Conservation (phyloP, 169 alveolate species). For the Plasmodium knowlesi region DNA sequence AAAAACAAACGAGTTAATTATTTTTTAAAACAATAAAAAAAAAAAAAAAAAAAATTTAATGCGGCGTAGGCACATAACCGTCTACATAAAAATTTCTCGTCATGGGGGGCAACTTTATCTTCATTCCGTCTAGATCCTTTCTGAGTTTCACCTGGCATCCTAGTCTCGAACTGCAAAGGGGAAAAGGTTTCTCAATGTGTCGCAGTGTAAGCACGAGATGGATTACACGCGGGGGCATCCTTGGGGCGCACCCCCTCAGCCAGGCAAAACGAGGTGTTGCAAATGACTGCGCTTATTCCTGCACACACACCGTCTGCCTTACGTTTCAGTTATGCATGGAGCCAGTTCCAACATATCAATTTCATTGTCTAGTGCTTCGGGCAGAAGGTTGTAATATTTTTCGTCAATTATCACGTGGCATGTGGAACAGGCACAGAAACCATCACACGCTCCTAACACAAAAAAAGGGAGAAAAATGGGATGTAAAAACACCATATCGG, state of each 20-base stretch:
- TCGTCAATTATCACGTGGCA: conserved; percentile 96
- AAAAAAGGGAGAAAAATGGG: neutral
- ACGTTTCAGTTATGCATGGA: conserved; percentile 95
- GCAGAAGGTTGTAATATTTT: conserved; percentile 89
- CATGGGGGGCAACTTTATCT: conserved; percentile 90
- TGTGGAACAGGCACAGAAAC: conserved; percentile 96
- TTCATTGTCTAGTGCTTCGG: conserved; percentile 92
- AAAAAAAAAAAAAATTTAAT: conserved; percentile 77
- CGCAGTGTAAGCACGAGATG: neutral
- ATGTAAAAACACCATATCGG: neutral
- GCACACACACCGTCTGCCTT: neutral
- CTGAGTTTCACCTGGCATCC: conserved; percentile 94
- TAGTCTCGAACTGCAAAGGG: conserved; percentile 89
- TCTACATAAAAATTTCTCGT: conserved; percentile 96
- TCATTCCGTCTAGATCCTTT: conserved; percentile 88
- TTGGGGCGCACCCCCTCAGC: neutral
- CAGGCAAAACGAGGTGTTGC: neutral
- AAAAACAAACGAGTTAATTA: neutral
- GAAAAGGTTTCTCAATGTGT: neutral
- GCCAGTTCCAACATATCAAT: conserved; percentile 97
- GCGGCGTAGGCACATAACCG: conserved; percentile 95
- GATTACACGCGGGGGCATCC: neutral
- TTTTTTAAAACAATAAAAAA: conserved; percentile 13
- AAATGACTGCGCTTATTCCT: neutral
- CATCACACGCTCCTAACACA: conserved; percentile 97